These are phyloP conservation scores for Didymella sp. DNA, from an alignment of 2,329 filamentous ascomycete genomes.

Conservation along the genomic window DNA sequence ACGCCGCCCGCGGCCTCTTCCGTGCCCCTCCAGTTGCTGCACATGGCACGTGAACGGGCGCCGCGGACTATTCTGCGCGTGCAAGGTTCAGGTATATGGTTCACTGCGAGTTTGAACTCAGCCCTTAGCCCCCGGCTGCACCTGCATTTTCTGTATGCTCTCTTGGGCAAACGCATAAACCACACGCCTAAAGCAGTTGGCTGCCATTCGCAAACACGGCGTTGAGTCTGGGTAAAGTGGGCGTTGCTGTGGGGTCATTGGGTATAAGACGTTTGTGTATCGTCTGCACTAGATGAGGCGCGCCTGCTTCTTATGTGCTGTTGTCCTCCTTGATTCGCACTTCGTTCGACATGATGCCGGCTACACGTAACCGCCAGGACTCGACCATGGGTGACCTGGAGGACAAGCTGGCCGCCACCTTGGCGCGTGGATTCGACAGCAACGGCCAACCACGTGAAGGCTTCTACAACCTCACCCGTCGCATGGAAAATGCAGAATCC, in stretches of 20 bases:
- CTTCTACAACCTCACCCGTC: slow-evolving; percentile 41
- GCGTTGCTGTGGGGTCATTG: slow-evolving; percentile 1
- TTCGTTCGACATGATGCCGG: slow-evolving; percentile 24
- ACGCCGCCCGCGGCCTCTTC: slow-evolving; percentile 26
- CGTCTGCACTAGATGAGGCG: slow-evolving; percentile 10
- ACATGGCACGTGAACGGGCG: neutral
- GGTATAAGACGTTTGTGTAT: slow-evolving; percentile 12
- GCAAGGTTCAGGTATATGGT: slow-evolving; percentile 18
- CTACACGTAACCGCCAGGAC: slow-evolving; percentile 24
- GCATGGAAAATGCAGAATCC: slow-evolving; percentile 45
- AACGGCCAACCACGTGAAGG: slow-evolving; percentile 36
- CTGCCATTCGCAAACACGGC: slow-evolving; percentile 10
- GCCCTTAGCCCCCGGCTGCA: slow-evolving; percentile 30
- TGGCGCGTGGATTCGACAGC: slow-evolving; percentile 23
- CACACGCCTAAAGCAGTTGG: slow-evolving; percentile 25
- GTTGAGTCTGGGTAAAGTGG: slow-evolving; percentile 11
- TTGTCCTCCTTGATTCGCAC: slow-evolving; percentile 4
- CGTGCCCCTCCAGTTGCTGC: slow-evolving; percentile 21
- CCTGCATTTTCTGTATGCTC: slow-evolving; percentile 21
- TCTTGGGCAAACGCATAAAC: slow-evolving; percentile 27
- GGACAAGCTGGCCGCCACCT: slow-evolving; percentile 31
- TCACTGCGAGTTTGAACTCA: slow-evolving; percentile 29
- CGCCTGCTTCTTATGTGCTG: slow-evolving; percentile 19
- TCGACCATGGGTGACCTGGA: slow-evolving; percentile 33
- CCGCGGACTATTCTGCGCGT: slow-evolving; percentile 11